These are phyloP conservation scores for Russula sp. DNA, from an alignment of 768 basidiomycete genomes.

Conservation along the genomic window DNA sequence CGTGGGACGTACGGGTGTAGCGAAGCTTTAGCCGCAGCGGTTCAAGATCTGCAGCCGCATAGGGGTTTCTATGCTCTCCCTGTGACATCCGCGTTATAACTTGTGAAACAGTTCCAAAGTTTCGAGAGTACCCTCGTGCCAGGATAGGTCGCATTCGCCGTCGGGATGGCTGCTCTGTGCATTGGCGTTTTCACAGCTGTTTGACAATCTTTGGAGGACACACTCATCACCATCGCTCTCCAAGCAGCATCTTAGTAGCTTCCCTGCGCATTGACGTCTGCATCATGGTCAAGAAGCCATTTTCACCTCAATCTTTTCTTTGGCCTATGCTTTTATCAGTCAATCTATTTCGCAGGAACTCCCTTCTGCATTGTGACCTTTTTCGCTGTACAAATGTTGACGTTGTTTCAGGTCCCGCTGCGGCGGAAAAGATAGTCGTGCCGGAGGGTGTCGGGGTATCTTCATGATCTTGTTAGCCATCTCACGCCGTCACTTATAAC, in stretches of 20 bases:
- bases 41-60: not conserved
- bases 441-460: no score
- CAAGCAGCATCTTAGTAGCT: not conserved
- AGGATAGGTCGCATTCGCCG: not conserved
- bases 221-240: not conserved
- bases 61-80: not conserved
- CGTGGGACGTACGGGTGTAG: not conserved
- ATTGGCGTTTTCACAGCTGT: not conserved
- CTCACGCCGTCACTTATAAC: no score
- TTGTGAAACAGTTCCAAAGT: not conserved
- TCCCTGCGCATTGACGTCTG: slow-evolving; percentile 18
- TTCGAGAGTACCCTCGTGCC: not conserved
- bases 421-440: no score
- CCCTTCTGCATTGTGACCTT: not conserved
- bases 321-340: no score
- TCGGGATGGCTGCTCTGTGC: not conserved
- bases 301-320: not conserved
- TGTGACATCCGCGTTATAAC: not conserved
- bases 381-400: no score
- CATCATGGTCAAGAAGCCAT: not conserved
- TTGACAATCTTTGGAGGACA: not conserved
- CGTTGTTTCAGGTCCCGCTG: no score
- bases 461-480: no score
- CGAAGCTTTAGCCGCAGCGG: not conserved
- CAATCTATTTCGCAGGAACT: not conserved